Evolutionary conservation across 306 rosid species (phyloP), one percentile per base, ranked within the genome.

Genomic region (Datisca glomerata): DNA sequence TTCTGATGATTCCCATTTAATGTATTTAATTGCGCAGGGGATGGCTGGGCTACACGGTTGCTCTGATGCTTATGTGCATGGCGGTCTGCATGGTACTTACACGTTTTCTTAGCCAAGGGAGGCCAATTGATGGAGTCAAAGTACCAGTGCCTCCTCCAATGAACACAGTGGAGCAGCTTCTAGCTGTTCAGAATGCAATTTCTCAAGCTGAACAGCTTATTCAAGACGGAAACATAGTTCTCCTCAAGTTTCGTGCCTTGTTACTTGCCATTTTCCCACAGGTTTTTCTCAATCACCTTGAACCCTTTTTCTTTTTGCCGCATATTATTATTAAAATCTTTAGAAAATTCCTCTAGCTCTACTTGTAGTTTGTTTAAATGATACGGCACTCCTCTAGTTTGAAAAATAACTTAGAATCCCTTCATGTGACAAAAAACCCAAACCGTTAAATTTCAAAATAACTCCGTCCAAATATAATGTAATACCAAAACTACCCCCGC

Each of bases 131-230:
- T 12, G 85, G 59, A 64, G 71, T 91, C 12, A 85, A 69, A 72
- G 92, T 91, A 25, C 11, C 73, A 48, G 80, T 78, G 4, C 94
- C 99, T 45, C 87, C 99, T 2, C 66, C 85, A 15, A 68, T 69
- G 86, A 91, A 68, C 61, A 81, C 80, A 45, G 63, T 85, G 99
- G 99, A 91, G 55, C 99, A 91, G 69, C 87, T 91, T 68, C 59
- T 80, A 67, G 92, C 87, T 37, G 85, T 91, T 49, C 99, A 91
- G 69, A 85, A 71, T 58, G 94, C 66, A 12, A 67, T 80, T 58
- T 66, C 87, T 46, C 94, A 78, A 60, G 77, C 80, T 18, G 96
- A 85, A 58, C 80, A 64, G 55, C 8, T 75, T 51, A 61, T 91
- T 51, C 99, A 85, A 49, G 93, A 78, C 44, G 76, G 72, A 12